Base-by-base conservation (phyloP, 768 basidiomycete species). In the Pisolithus tinctorius region DNA sequence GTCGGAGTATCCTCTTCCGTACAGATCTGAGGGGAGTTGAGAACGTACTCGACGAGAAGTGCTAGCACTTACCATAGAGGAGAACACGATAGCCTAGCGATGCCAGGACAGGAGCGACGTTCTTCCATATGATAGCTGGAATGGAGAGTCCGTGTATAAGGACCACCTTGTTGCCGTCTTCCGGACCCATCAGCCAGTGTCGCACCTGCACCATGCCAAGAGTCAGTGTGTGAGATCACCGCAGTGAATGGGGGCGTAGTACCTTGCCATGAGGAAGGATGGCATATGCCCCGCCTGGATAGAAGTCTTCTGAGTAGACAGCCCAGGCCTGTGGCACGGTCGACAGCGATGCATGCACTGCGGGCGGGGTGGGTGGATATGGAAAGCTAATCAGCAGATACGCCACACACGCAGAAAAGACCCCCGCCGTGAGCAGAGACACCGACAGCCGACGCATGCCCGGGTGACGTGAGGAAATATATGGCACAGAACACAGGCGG, bases 1-100 rank as follows among this genome's bases (percentile, higher is more conserved):
- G 50, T 87, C 88, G 1, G 87, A 88, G 66, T 90, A 92, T 4
- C 88, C 88, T 37, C 88, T 78, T 11, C 88, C 89, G 53, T 88
- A 89, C 17, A 90, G 71, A 69, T 92, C 88, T 88, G 53, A 14
- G 14, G 4, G 47, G n/a, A 3, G 16, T 45, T 58, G 53, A 55
- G 29, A 38, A 43, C 27, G 37, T 16, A 37, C n/a, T 26, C 26
- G 23, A 17, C 40, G 23, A 30, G 10, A 43, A 20, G 46, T 14
- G 45, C 26, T 40, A 16, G 17, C 25, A 61, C 71, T 23, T 39
- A 86, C 87, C 87, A 56, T 88, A 92, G 6, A 88, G 71, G 25
- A 92, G 74, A 44, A 91, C 82, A 50, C 84, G 84, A 69, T 80
- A 84, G 6, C 87, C 86, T 49, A 69, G 74, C 7, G 75, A 68